phyloP scores from a whole-genome alignment of 495 filamentous ascomycete species.

The Penicillium riverlandense region DNA sequence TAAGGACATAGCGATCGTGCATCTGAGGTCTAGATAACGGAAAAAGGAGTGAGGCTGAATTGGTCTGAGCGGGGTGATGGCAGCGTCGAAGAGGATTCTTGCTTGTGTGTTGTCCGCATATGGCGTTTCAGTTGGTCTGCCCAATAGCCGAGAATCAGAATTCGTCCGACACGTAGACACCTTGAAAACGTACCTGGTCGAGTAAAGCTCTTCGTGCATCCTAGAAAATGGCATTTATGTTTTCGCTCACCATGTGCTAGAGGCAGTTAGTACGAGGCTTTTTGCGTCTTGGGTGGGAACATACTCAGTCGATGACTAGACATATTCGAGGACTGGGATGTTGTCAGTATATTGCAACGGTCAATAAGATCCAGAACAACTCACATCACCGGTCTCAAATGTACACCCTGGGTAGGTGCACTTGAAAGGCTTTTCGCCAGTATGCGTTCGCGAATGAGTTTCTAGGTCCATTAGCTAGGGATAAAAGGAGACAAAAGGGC shows the following conservation, averaged over 20 bases:
- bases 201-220: constrained; percentile 42
- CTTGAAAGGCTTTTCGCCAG: constrained; percentile 45
- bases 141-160: constrained; percentile 1
- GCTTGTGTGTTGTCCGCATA: constrained; percentile 36
- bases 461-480: constrained; percentile 22
- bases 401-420: constrained; percentile 42
- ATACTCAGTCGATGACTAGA: constrained; percentile 41
- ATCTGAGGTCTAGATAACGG: constrained; percentile 8
- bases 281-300: constrained; percentile 1
- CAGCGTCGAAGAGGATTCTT: constrained; percentile 11
- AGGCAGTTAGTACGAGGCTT: constrained; percentile 6
- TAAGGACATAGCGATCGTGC: constrained; percentile 7
- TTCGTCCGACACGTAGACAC: background rate
- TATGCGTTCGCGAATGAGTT: constrained; percentile 46
- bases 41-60: constrained; percentile 19
- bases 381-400: constrained; percentile 41
- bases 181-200: constrained; percentile 29
- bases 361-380: constrained; percentile 5
- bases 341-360: background rate
- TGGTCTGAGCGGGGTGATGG: constrained; percentile 22
- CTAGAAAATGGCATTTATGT: constrained; percentile 36
- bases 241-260: constrained; percentile 39
- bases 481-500: background rate
- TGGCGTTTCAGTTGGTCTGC: constrained; percentile 43
- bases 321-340: constrained; percentile 39